Evolutionary conservation across 1,284 basidiomycete species (phyloP), one percentile per base, ranked within the genome.

Genomic region (Boletus coffeatus): DNA sequence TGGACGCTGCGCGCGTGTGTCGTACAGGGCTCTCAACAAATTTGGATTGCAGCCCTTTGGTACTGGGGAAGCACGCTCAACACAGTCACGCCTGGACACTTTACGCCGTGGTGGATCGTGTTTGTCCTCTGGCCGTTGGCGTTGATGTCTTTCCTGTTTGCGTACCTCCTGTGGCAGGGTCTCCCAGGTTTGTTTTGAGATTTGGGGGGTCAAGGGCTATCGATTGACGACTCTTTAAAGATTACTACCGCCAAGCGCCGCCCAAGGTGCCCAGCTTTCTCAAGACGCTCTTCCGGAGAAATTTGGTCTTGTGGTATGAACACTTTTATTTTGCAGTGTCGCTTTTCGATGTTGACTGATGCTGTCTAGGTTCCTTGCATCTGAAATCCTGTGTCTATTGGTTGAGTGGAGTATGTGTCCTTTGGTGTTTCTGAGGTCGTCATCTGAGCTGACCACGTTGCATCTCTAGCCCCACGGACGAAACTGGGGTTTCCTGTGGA

Each of bases 401-500:
- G 94, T 78, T 96, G 65, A 94, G 92, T 70, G 93, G 92, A 69
- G 90, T 92, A 75, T 57, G 67, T 53, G 36, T 57, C n/a, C 16
- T 29, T 57, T 59, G 32, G 41, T 3, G 18, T 29, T 18, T 53
- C 29, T 14, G 16, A 8, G 32, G n/a, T 58, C 8, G 3, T 60
- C 62, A 21, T 48, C 46, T 7, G 67, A 18, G 69, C 66, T 66
- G 41, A 72, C 55, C 7, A 53, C 32, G 65, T 61, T 63, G 5
- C 16, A 18, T 14, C 36, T 66, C 4, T 66, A 92, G 88, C 88
- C 90, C 5, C 93, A 93, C 67, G 94, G 94, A 64, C 90, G 94
- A 69, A 96, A 95, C 77, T 96, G 94, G 94, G 80, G 86, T 68
- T 96, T 94, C 87, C 79, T 96, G 18, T 96, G 94, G 94, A 85